phyloP scores from a whole-genome alignment of 148 eudicot species.

The Suaeda aralocaspica region DNA sequence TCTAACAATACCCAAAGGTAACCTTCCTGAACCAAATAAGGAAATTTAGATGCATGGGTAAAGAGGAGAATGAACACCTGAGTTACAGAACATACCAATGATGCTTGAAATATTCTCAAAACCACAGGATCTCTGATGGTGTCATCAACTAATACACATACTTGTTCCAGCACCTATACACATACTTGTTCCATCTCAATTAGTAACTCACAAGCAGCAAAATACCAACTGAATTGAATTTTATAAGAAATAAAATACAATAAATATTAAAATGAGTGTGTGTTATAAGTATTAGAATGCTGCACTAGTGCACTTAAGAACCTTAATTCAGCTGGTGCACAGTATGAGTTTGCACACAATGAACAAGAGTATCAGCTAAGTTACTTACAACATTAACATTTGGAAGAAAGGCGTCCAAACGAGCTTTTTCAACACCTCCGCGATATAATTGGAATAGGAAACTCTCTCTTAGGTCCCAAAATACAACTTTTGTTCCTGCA shows the following conservation, averaged over 20 bases:
- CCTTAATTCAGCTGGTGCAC: background rate
- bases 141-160: slow-evolving; percentile 62
- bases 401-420: slow-evolving; percentile 75
- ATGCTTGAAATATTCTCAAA: slow-evolving; percentile 67
- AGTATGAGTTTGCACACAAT: background rate
- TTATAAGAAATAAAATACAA: background rate
- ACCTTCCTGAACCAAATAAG: slow-evolving; percentile 59
- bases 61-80: background rate
- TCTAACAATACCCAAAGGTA: slow-evolving; percentile 86
- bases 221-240: background rate
- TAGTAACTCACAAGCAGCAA: slow-evolving; percentile 2
- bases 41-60: slow-evolving; percentile 22
- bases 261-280: background rate
- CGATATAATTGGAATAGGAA: slow-evolving; percentile 58
- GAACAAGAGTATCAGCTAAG: slow-evolving; percentile 1
- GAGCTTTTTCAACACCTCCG: slow-evolving; percentile 71
- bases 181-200: slow-evolving; percentile 22
- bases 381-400: slow-evolving; percentile 67
- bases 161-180: slow-evolving; percentile 63
- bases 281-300: background rate
- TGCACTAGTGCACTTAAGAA: background rate
- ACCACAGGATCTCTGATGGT: slow-evolving; percentile 60
- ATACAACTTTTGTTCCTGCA: slow-evolving; percentile 69
- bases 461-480: slow-evolving; percentile 80
- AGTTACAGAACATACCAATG: slow-evolving; percentile 48